Percentiles rank a stretch among this genome's conserved stretches.
phyloP scores from a whole-genome alignment of 1,139 yeast genomes.

The Hyphopichia buzzinii region DNA sequence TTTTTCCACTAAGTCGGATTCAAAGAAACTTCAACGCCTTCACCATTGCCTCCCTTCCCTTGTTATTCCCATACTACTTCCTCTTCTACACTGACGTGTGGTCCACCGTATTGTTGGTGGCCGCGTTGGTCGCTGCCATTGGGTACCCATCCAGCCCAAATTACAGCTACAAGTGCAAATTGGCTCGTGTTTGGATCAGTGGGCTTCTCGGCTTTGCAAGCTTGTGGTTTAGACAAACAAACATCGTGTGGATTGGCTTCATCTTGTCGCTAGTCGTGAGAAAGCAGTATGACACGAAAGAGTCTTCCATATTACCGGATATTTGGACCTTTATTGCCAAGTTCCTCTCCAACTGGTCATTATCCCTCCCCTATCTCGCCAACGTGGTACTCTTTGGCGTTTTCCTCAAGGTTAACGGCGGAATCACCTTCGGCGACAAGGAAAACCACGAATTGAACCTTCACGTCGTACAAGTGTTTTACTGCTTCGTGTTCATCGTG shows the following conservation, averaged over 20 bases:
- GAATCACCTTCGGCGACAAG: conserved; percentile 86
- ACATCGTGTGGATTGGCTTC: conserved; percentile 80
- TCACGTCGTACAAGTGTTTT: conserved; percentile 80
- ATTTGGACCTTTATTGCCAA: conserved; percentile 4
- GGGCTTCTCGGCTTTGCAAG: conserved; percentile 55
- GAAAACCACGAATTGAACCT: conserved; percentile 71
- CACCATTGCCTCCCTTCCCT: conserved; percentile 60
- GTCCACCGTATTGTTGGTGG: conserved; percentile 70
- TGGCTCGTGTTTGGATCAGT: conserved; percentile 21
- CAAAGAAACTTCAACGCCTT: conserved; percentile 42
- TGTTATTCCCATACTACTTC: conserved; percentile 68
- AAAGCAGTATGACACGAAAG: not conserved
- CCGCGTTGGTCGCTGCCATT: conserved; percentile 38
- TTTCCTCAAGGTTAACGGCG: conserved; percentile 66
- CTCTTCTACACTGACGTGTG: conserved; percentile 92
- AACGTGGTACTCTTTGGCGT: conserved; percentile 52
- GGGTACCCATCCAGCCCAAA: conserved; percentile 4
- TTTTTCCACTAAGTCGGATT: conserved; percentile 7
- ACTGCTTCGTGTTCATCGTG: conserved; percentile 63
- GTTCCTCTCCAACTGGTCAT: conserved; percentile 21
- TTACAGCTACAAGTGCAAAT: too few species aligned
- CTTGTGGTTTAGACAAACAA: conserved; percentile 83
- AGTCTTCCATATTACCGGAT: not conserved
- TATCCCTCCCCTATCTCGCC: conserved; percentile 49
- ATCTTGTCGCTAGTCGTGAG: conserved; percentile 45